Conservation (phyloP, 345 rosid species). For the Acer saccharum region DNA sequence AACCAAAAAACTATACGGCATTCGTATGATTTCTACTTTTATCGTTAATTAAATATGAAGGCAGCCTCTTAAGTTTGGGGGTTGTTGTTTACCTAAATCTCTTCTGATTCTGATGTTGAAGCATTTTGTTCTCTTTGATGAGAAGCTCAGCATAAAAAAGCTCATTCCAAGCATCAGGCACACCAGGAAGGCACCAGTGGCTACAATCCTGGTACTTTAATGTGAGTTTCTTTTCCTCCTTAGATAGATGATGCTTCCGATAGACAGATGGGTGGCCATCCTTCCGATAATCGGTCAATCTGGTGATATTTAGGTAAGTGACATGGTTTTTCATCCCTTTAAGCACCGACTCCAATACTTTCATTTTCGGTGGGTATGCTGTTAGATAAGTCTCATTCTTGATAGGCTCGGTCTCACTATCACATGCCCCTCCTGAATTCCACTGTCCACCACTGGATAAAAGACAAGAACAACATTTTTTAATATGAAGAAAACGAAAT, state of each 20-base stretch:
- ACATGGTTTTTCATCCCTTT: conserved; percentile 79
- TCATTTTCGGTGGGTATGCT: conserved; percentile 76
- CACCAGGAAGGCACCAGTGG: conserved; percentile 99
- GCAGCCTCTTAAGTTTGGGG: background rate
- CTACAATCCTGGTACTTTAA: conserved; percentile 88
- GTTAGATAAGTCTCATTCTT: conserved; percentile 67
- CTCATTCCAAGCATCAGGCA: conserved; percentile 94
- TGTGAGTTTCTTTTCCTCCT: conserved; percentile 53
- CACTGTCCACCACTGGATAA: conserved; percentile 91
- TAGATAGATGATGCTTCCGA: conserved; percentile 48
- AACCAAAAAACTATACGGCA: conserved; percentile 18
- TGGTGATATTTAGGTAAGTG: conserved; percentile 78
- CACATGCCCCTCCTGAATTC: conserved; percentile 96
- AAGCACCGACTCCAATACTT: conserved; percentile 70
- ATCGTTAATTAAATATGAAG: background rate
- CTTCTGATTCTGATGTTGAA: conserved; percentile 34
- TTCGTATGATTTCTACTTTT: conserved; percentile 15
- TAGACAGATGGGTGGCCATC: conserved; percentile 97
- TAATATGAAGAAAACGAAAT: background rate
- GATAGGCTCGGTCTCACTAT: conserved; percentile 84
- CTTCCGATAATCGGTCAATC: conserved; percentile 83
- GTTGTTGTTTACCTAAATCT: conserved; percentile 33
- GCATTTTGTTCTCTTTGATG: conserved; percentile 48
- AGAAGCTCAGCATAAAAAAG: conserved; percentile 76
- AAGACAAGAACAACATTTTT: background rate